These are phyloP conservation scores for Lantana camara DNA, from an alignment of 257 asterid species.

Conservation along the genomic window DNA sequence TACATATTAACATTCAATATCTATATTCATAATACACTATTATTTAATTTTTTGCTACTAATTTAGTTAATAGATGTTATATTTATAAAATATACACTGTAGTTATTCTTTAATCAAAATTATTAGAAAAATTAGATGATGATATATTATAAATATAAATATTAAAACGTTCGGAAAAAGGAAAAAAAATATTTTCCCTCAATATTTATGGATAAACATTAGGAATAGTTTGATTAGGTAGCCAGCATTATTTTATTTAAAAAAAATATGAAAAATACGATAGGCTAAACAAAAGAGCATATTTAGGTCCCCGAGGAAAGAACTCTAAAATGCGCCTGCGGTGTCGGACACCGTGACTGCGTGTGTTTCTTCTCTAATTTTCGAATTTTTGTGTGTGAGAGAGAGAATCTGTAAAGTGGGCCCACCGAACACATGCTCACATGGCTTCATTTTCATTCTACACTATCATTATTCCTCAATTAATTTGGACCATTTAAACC, in stretches of 20 bases:
- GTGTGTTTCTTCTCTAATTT: background rate
- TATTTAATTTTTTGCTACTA: no score
- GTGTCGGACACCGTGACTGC: slow-evolving; percentile 32
- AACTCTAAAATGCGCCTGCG: slow-evolving; percentile 40
- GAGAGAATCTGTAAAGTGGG: slow-evolving; percentile 26
- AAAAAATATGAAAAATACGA: background rate
- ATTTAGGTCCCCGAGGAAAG: slow-evolving; percentile 30
- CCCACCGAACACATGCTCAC: slow-evolving; percentile 32
- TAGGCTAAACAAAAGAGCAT: slow-evolving; percentile 31
- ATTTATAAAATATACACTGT: no score
- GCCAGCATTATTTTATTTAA: slow-evolving; percentile 19
- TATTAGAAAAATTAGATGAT: no score
- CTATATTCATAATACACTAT: no score
- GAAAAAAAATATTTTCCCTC: no score
- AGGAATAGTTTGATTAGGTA: slow-evolving; percentile 33
- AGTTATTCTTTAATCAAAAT: no score
- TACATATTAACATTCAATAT: no score
- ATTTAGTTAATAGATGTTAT: no score
- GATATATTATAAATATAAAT: no score
- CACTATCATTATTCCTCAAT: slow-evolving; percentile 11
- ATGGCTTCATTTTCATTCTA: slow-evolving; percentile 31
- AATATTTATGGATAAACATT: background rate
- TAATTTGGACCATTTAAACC: slow-evolving; percentile 13
- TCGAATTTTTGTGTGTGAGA: slow-evolving; percentile 10
- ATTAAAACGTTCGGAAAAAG: no score